These are phyloP conservation scores for Candida endomychidarum DNA, from an alignment of 805 yeast genomes.

Conservation along the genomic window DNA sequence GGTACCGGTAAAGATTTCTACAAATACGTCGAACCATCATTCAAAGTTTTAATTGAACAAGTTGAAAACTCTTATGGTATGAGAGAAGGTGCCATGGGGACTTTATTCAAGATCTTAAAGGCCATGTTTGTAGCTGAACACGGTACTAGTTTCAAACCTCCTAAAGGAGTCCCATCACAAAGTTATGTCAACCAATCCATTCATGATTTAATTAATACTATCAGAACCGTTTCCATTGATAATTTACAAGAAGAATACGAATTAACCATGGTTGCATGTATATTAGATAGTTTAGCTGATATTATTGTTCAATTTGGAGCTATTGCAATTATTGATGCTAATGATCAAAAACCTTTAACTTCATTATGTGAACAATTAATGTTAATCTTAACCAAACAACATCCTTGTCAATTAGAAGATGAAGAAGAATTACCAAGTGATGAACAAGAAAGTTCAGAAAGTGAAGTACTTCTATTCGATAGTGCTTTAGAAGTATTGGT, in stretches of 20 bases:
- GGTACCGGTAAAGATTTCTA: slow-evolving; percentile 83
- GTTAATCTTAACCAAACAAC: slow-evolving; percentile 76
- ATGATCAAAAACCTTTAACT: slow-evolving; percentile 55
- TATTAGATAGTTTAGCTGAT: slow-evolving; percentile 72
- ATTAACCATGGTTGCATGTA: slow-evolving; percentile 72
- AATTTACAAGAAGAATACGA: slow-evolving; percentile 80
- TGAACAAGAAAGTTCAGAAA: slow-evolving; percentile 49
- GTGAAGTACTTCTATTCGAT: slow-evolving; percentile 72
- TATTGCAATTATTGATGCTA: slow-evolving; percentile 61
- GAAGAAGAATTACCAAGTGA: slow-evolving; percentile 65
- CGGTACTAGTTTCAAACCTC: slow-evolving; percentile 49
- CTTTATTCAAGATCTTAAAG: slow-evolving; percentile 79
- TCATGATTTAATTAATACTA: slow-evolving; percentile 59
- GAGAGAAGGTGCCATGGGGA: slow-evolving; percentile 79
- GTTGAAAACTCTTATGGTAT: slow-evolving; percentile 86
- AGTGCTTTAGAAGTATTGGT: slow-evolving; percentile 84
- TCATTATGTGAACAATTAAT: slow-evolving; percentile 67
- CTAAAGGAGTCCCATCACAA: slow-evolving; percentile 62
- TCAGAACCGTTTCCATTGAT: slow-evolving; percentile 63
- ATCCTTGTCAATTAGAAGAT: slow-evolving; percentile 72
- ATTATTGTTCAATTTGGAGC: slow-evolving; percentile 72
- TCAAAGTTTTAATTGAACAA: slow-evolving; percentile 65
- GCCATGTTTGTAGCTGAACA: slow-evolving; percentile 61
- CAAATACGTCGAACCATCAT: slow-evolving; percentile 70
- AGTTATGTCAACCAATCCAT: slow-evolving; percentile 60